A percentile compares a stretch with the other conserved stretches of the same genome.
Evolutionary conservation across 2,329 filamentous ascomycete genomes (phyloP).

Genomic region (Biscogniauxia sp.): DNA sequence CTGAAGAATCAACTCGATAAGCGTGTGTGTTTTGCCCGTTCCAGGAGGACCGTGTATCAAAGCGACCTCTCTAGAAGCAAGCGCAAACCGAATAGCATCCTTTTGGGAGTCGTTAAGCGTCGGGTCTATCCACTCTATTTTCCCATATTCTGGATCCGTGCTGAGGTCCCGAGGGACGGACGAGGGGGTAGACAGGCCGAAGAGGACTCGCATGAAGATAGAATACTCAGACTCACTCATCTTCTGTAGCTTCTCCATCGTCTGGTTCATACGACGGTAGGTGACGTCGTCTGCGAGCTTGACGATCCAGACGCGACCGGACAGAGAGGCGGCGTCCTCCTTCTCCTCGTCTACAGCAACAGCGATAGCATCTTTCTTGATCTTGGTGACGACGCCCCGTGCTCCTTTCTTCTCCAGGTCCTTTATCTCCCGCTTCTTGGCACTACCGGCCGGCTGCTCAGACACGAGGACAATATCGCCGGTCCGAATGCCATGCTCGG

Average conservation of each 20-base stretch:
- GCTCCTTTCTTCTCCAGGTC: conserved; percentile 67
- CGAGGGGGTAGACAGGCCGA: conserved; percentile 55
- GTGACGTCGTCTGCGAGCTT: conserved; percentile 69
- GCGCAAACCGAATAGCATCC: conserved; percentile 73
- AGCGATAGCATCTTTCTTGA: conserved; percentile 56
- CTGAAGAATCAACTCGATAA: conserved; percentile 95
- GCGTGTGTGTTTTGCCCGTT: conserved; percentile 93
- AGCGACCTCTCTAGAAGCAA: conserved; percentile 77
- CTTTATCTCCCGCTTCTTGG: conserved; percentile 69
- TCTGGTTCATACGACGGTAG: conserved; percentile 61
- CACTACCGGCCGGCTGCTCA: conserved; percentile 70
- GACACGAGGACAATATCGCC: conserved; percentile 77
- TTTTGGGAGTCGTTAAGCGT: conserved; percentile 65
- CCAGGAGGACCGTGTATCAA: conserved; percentile 94
- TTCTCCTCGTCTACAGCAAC: conserved; percentile 69
- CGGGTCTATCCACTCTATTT: conserved; percentile 59
- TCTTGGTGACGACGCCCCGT: conserved; percentile 68
- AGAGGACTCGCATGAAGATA: conserved; percentile 59
- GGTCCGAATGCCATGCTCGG: conserved; percentile 71
- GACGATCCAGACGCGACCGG: conserved; percentile 59
- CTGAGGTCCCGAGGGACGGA: conserved; percentile 42
- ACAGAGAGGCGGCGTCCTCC: conserved; percentile 43
- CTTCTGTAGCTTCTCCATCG: conserved; percentile 58
- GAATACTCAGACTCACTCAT: conserved; percentile 59
- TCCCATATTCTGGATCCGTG: conserved; percentile 41